Conservation (phyloP, 805 yeast species). For the Zygosaccharomyces bisporus region DNA sequence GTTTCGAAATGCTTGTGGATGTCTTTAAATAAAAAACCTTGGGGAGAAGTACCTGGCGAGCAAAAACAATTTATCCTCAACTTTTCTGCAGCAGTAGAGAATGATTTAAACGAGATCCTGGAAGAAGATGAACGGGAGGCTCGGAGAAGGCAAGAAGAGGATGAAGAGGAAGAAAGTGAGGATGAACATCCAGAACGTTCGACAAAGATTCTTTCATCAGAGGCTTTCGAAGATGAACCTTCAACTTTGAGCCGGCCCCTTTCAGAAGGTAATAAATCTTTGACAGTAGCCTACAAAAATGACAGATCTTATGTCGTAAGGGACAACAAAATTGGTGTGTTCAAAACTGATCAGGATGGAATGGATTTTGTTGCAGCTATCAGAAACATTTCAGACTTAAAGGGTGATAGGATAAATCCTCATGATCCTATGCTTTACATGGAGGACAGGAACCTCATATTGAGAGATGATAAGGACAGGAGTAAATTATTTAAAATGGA, state of each 20-base stretch:
- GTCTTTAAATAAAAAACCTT: conserved; percentile 46
- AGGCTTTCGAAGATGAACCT: conserved; percentile 15
- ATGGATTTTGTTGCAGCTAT: conserved; percentile 64
- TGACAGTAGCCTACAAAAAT: conserved; percentile 66
- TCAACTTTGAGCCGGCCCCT: conserved; percentile 15
- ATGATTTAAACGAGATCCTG: conserved; percentile 36
- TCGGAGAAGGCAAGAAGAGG: conserved; percentile 15
- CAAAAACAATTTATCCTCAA: conserved; percentile 58
- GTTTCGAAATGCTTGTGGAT: conserved; percentile 62
- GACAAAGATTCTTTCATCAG: conserved; percentile 22
- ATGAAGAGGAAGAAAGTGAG: conserved; percentile 34
- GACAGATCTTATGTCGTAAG: conserved; percentile 77
- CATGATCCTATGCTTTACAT: conserved; percentile 69
- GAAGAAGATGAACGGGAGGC: conserved; percentile 24
- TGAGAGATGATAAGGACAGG: conserved; percentile 50
- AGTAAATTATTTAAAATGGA: conserved; percentile 68
- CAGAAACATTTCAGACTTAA: conserved; percentile 48
- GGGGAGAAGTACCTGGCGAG: conserved; percentile 40
- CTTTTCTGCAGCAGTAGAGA: conserved; percentile 44
- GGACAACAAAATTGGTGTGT: conserved; percentile 77
- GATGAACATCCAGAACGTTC: conserved; percentile 34
- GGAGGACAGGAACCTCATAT: conserved; percentile 63
- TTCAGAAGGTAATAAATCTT: conserved; percentile 50
- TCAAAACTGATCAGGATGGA: conserved; percentile 51
- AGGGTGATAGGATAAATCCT: conserved; percentile 54